Conservation (phyloP, 2,329 filamentous ascomycete species). For the Talaromyces sp. region DNA sequence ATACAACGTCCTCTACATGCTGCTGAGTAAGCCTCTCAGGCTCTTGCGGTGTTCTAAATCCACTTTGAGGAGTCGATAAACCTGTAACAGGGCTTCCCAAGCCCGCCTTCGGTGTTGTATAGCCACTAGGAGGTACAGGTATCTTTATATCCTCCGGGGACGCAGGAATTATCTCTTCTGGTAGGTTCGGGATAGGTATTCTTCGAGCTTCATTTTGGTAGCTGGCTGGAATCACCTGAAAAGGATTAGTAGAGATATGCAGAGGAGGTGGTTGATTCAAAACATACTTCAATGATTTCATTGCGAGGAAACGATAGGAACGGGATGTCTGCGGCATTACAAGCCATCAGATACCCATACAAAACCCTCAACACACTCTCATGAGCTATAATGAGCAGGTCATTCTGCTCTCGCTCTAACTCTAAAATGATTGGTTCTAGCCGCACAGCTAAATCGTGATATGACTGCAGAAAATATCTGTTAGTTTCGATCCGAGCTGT, state of each 20-base stretch:
- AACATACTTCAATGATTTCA: constrained; percentile 82
- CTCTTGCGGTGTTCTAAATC: constrained; percentile 42
- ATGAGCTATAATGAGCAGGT: constrained; percentile 96
- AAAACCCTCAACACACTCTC: constrained; percentile 96
- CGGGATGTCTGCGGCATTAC: constrained; percentile 91
- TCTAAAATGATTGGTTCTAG: constrained; percentile 97
- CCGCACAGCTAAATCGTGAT: constrained; percentile 96
- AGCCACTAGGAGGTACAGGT: constrained; percentile 62
- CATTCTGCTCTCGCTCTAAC: constrained; percentile 92
- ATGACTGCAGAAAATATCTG: constrained; percentile 61
- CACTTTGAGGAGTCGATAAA: constrained; percentile 44
- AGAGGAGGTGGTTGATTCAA: neutral
- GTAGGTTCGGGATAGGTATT: constrained; percentile 74
- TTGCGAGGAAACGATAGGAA: constrained; percentile 89
- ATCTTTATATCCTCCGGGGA: constrained; percentile 80
- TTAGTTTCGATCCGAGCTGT: constrained; percentile 15
- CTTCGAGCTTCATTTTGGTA: constrained; percentile 96
- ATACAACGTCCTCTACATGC: constrained; percentile 42
- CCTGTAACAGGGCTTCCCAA: constrained; percentile 40
- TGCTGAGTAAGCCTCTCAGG: constrained; percentile 44
- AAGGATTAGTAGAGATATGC: constrained; percentile 19
- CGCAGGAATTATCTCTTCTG: constrained; percentile 64
- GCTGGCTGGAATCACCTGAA: constrained; percentile 85
- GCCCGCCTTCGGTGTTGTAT: constrained; percentile 44
- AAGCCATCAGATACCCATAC: constrained; percentile 98